Evolutionary conservation across 495 filamentous ascomycete species (phyloP).

Genomic region (Immersiella caudata): DNA sequence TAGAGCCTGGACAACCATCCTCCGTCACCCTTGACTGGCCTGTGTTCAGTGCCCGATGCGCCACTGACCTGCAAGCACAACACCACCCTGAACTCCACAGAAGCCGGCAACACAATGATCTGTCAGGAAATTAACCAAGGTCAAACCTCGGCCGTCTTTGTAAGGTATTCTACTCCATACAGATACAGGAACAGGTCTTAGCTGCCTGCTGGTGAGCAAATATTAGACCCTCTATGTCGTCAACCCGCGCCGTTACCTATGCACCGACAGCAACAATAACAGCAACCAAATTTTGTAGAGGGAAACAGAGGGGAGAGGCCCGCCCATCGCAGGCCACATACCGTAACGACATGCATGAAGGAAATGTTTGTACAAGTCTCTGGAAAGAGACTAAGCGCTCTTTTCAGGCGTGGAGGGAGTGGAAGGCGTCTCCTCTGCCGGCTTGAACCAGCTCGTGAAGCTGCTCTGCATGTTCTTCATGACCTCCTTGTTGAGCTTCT

Average conservation of each 20-base stretch:
- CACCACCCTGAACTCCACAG: too few relatives aligned
- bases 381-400: constrained; percentile 16
- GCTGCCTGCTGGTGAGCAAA: neutral
- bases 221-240: constrained; percentile 5
- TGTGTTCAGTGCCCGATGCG: too few relatives aligned
- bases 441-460: constrained; percentile 53
- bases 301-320: constrained; percentile 6
- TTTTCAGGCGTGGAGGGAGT: constrained; percentile 17
- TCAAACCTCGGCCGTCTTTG: neutral
- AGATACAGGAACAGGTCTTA: neutral
- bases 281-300: neutral
- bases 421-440: constrained; percentile 16
- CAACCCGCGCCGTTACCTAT: constrained; percentile 8
- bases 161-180: neutral
- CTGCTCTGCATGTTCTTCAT: constrained; percentile 76
- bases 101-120: too few relatives aligned
- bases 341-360: constrained; percentile 7
- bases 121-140: neutral
- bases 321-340: neutral
- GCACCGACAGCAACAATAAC: neutral
- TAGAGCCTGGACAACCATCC: neutral
- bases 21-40: neutral
- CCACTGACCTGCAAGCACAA: too few relatives aligned
- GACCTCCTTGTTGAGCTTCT: constrained; percentile 72
- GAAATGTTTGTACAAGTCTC: constrained; percentile 19